A percentile compares a stretch with the other conserved stretches of the same genome.
These are phyloP conservation scores for Triticum monococcum DNA, from an alignment of 176 grass and related monocot genomes.

Conservation along the genomic window DNA sequence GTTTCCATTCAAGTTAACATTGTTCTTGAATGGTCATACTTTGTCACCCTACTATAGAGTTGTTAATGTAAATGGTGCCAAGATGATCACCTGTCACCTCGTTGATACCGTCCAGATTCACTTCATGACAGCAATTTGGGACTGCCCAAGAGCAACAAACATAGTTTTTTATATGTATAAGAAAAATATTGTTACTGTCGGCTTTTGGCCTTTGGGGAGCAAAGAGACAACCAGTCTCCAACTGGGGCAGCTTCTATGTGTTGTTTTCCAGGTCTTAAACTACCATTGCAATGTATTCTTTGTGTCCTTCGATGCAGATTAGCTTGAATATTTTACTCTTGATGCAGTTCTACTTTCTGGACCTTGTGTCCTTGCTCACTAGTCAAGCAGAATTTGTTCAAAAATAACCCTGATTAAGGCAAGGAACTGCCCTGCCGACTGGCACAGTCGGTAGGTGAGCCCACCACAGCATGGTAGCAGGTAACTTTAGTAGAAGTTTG, in stretches of 20 bases:
- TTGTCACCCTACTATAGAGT: not conserved
- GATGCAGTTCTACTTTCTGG: constrained; percentile 23
- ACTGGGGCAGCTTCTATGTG: constrained; percentile 30
- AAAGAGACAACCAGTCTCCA: constrained; percentile 33
- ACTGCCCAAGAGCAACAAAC: constrained; percentile 21
- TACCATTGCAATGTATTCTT: constrained; percentile 14
- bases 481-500: not conserved
- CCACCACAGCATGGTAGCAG: not conserved
- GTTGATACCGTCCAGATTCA: constrained; percentile 20
- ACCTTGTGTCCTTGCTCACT: not conserved
- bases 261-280: constrained; percentile 14
- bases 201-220: constrained; percentile 26
- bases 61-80: not conserved
- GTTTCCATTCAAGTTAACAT: not conserved
- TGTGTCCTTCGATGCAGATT: constrained; percentile 9
- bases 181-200: not conserved
- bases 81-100: constrained; percentile 6
- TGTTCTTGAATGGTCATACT: not conserved
- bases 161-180: not conserved
- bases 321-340: constrained; percentile 1
- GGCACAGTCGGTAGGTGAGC: not conserved
- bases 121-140: constrained; percentile 19
- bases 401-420: constrained; percentile 14
- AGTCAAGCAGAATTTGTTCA: constrained; percentile 12
- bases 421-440: constrained; percentile 9